A percentile compares a stretch with the other conserved stretches of the same genome.
Conservation (phyloP, 106 monocot species). For the Triglochin maritima region DNA sequence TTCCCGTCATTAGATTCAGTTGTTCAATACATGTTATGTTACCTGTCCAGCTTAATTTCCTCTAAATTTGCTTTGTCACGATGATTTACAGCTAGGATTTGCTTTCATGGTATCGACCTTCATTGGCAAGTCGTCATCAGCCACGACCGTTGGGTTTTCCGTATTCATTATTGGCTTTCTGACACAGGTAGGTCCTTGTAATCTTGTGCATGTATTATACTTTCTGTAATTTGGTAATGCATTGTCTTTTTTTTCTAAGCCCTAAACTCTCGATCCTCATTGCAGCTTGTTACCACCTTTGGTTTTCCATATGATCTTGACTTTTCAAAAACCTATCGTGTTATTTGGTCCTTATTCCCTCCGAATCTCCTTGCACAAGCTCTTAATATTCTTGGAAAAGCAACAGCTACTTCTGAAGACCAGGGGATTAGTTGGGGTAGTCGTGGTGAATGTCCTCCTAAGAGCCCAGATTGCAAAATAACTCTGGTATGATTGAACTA, state of each 20-base stretch:
- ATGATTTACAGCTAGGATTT: slow-evolving; percentile 56
- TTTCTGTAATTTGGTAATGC: neutral
- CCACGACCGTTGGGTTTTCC: slow-evolving; percentile 80
- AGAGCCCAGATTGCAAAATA: slow-evolving; percentile 45
- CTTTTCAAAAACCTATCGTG: slow-evolving; percentile 22
- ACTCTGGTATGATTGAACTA: slow-evolving; percentile 84
- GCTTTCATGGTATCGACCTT: slow-evolving; percentile 90
- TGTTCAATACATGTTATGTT: neutral
- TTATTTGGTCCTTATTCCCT: slow-evolving; percentile 78
- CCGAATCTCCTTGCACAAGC: slow-evolving; percentile 78
- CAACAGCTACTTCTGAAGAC: slow-evolving; percentile 65
- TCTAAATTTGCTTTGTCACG: neutral
- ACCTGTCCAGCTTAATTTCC: neutral
- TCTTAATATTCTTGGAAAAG: slow-evolving; percentile 52
- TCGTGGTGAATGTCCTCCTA: slow-evolving; percentile 38
- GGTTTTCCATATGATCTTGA: slow-evolving; percentile 32
- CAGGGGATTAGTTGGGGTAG: slow-evolving; percentile 57
- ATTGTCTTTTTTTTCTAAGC: neutral
- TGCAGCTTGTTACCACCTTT: slow-evolving; percentile 57
- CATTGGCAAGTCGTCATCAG: slow-evolving; percentile 62
- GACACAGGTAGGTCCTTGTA: slow-evolving; percentile 45
- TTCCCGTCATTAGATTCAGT: neutral
- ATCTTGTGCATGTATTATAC: neutral
- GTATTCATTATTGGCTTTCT: slow-evolving; percentile 82
- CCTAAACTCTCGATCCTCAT: neutral